Evolutionary conservation across 345 rosid genomes (phyloP).

Genomic region (Gynandropsis gynandra): DNA sequence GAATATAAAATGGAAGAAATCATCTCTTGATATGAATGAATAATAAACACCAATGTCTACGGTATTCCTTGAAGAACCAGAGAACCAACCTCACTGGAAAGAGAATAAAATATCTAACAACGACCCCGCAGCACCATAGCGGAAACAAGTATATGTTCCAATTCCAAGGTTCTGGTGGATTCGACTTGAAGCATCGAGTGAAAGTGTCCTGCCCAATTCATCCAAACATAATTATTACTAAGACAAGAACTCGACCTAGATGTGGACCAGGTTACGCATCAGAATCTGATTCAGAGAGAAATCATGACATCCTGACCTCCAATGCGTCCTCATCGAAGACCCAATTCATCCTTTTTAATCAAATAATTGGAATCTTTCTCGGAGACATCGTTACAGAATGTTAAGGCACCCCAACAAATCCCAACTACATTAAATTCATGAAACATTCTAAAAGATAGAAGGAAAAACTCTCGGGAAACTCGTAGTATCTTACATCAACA

Average conservation of each 20-base stretch:
- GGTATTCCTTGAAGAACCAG: background rate
- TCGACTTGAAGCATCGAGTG: constrained; percentile 94
- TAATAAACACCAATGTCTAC: background rate
- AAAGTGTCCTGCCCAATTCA: constrained; percentile 62
- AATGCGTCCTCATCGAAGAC: background rate
- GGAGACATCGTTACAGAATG: background rate
- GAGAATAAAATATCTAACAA: constrained; percentile 67
- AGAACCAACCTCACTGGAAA: constrained; percentile 74
- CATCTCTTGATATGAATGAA: no score
- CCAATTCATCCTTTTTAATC: background rate
- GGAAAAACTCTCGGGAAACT: background rate
- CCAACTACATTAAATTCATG: background rate
- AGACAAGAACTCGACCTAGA: background rate
- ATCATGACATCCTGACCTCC: no score
- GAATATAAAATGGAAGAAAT: no score
- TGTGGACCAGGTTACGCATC: background rate
- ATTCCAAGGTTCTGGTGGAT: constrained; percentile 91
- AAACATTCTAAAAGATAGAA: background rate
- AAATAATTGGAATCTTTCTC: background rate
- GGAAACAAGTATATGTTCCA: constrained; percentile 95
- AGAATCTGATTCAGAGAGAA: background rate
- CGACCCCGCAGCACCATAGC: constrained; percentile 83
- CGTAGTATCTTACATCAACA: constrained; percentile 56
- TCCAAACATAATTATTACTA: background rate
- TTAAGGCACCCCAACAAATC: background rate